These are phyloP conservation scores for Myxozyma sirexii DNA, from an alignment of 805 yeast species.

Conservation along the genomic window DNA sequence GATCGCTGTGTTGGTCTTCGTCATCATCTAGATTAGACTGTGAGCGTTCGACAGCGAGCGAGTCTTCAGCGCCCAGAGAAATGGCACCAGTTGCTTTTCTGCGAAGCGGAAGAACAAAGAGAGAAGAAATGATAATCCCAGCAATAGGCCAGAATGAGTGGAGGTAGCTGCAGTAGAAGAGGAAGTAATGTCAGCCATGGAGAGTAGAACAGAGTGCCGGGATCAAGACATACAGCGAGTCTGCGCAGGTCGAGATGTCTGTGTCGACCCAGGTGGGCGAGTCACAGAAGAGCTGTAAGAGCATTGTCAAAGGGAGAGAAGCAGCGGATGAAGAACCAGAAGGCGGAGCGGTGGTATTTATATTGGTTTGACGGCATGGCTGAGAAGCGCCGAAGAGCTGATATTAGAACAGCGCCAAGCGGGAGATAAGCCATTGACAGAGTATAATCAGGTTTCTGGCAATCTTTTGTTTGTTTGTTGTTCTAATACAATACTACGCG, in stretches of 20 bases:
- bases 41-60: background rate
- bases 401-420: too few species aligned
- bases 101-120: background rate
- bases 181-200: background rate
- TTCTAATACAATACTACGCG: too few species aligned
- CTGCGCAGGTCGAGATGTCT: slow-evolving; percentile 6
- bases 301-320: background rate
- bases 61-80: background rate
- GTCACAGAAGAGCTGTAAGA: background rate
- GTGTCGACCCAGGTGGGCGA: background rate
- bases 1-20: slow-evolving; percentile 4
- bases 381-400: too few species aligned
- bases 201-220: background rate
- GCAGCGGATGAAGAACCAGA: background rate
- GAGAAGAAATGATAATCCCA: background rate
- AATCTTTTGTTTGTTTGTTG: too few species aligned
- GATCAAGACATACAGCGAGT: background rate
- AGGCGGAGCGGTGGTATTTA: background rate
- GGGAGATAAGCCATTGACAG: too few species aligned
- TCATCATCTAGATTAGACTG: background rate
- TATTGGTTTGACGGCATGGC: too few species aligned
- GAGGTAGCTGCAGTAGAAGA: background rate
- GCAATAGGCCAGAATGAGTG: background rate
- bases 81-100: background rate
- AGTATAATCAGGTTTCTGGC: too few species aligned